phyloP scores from a whole-genome alignment of 148 eudicot species.

The Tetragonia tetragonoides region DNA sequence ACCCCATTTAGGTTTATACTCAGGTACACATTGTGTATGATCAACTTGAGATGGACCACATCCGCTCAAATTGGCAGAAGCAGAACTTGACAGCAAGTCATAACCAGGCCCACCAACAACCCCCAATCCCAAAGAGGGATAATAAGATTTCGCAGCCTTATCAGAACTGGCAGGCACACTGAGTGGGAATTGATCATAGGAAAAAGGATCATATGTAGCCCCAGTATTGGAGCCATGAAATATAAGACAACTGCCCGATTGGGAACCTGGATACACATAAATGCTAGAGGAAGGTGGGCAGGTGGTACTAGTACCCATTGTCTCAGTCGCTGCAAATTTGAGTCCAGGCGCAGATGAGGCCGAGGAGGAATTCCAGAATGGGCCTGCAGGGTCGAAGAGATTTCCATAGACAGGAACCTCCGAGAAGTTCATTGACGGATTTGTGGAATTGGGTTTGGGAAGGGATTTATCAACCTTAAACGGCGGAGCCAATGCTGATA shows the following conservation, averaged over 20 bases:
- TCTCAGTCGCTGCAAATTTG: constrained; percentile 37
- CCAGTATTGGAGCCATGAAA: constrained; percentile 27
- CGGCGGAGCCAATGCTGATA: constrained; percentile 87
- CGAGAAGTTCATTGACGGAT: constrained; percentile 36
- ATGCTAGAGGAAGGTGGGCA: constrained; percentile 28
- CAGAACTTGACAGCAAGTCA: constrained; percentile 42
- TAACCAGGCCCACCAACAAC: constrained; percentile 33
- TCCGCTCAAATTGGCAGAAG: constrained; percentile 27
- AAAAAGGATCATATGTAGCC: constrained; percentile 29
- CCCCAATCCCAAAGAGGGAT: constrained; percentile 39
- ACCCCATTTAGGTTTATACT: constrained; percentile 47
- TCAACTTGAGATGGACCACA: constrained; percentile 47
- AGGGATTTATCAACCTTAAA: constrained; percentile 65
- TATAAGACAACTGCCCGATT: constrained; percentile 28
- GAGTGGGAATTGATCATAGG: constrained; percentile 39
- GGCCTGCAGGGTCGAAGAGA: constrained; percentile 41
- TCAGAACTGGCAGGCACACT: constrained; percentile 22
- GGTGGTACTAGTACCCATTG: constrained; percentile 28
- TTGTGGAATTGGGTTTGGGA: constrained; percentile 47
- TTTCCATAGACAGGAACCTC: constrained; percentile 38
- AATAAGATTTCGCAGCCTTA: constrained; percentile 44
- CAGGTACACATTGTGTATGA: constrained; percentile 34
- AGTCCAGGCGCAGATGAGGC: constrained; percentile 37
- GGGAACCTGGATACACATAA: constrained; percentile 38
- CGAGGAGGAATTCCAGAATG: constrained; percentile 47